Conservation (phyloP, 83 land plant species). For the Picea abies region DNA sequence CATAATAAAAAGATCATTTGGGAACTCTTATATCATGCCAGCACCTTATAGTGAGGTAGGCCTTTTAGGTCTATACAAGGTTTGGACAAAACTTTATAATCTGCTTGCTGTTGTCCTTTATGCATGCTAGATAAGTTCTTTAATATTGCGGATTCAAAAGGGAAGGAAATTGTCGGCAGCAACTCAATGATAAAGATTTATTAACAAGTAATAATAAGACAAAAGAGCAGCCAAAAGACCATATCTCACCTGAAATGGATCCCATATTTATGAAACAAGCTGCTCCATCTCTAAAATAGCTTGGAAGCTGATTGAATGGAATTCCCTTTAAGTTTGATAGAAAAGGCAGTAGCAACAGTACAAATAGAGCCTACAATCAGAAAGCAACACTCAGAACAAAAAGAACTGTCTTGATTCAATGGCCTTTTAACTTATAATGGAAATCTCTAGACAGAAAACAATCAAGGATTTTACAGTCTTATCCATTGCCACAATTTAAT, state of each 20-base stretch:
- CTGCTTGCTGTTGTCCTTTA: neutral
- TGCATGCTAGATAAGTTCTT: neutral
- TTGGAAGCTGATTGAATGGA: constrained; percentile 66
- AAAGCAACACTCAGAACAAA: no score
- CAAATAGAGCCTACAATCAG: constrained; percentile 70
- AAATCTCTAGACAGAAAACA: constrained; percentile 10
- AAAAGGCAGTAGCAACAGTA: constrained; percentile 78
- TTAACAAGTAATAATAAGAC: neutral
- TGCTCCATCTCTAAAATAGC: constrained; percentile 66
- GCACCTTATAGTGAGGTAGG: no score
- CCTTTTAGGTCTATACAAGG: no score
- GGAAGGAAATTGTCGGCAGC: neutral
- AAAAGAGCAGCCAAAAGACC: neutral
- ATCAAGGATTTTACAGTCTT: neutral
- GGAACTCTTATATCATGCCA: no score
- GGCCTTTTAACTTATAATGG: neutral
- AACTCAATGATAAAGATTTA: neutral
- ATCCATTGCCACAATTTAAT: neutral
- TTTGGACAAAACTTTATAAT: no score
- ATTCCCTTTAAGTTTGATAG: constrained; percentile 83
- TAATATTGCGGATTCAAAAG: neutral
- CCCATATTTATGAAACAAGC: constrained; percentile 83
- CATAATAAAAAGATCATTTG: no score
- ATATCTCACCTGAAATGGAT: constrained; percentile 33
- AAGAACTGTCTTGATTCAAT: neutral